Conservation (phyloP, 225 moss, liverwort and hornwort species). For the Straminergon stramineum region DNA sequence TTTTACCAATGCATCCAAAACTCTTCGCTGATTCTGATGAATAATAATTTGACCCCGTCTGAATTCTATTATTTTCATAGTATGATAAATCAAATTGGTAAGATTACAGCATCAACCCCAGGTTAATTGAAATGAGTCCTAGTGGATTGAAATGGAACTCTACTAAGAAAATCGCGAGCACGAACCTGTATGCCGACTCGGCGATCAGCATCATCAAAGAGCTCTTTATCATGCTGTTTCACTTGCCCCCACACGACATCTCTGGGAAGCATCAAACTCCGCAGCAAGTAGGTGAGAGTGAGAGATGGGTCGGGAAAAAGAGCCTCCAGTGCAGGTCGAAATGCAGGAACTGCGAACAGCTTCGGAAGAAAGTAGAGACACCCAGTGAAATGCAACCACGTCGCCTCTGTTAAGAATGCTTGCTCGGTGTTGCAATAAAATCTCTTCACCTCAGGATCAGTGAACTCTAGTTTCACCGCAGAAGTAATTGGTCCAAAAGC, state of each 20-base stretch:
- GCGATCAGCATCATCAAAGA: constrained; percentile 26
- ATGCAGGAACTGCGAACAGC: constrained; percentile 50
- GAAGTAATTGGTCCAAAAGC: background rate
- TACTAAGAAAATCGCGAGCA: background rate
- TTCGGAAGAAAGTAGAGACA: constrained; percentile 70
- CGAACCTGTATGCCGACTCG: constrained; percentile 59
- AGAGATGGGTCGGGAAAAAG: constrained; percentile 60
- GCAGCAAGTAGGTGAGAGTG: constrained; percentile 43
- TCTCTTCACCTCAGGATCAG: constrained; percentile 31
- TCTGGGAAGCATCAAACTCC: constrained; percentile 50
- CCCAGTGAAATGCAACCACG: constrained; percentile 55
- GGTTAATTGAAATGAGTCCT: background rate
- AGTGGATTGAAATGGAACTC: background rate
- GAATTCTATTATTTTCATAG: background rate
- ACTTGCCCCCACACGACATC: constrained; percentile 51
- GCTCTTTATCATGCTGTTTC: constrained; percentile 22
- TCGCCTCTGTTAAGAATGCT: constrained; percentile 30
- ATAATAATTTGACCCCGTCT: background rate
- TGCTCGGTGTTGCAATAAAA: constrained; percentile 73
- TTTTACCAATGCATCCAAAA: background rate
- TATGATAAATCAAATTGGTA: background rate
- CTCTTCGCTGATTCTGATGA: background rate
- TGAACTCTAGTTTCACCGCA: constrained; percentile 16
- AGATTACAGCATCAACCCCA: background rate
- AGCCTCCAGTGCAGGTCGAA: constrained; percentile 55